These are phyloP conservation scores for Naganishia onofrii DNA, from an alignment of 768 basidiomycete genomes.

Conservation along the genomic window DNA sequence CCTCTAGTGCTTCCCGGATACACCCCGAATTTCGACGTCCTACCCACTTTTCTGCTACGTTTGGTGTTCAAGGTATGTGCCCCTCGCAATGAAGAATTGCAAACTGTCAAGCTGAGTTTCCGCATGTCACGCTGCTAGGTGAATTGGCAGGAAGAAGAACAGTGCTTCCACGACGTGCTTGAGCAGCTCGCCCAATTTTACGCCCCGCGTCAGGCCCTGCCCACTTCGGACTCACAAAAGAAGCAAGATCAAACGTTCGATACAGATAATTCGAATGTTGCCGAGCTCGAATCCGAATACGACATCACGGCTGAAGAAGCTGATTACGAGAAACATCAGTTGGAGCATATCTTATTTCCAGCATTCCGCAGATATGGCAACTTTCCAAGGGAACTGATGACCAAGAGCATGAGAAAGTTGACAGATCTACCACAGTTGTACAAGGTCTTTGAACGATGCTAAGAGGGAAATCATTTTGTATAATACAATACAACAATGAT, in stretches of 20 bases:
- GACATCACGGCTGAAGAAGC: constrained; percentile 49
- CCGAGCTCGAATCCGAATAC: constrained; percentile 27
- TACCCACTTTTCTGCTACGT: constrained; percentile 85
- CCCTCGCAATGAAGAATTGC: neutral
- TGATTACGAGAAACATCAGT: constrained; percentile 67
- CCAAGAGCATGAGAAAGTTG: constrained; percentile 73
- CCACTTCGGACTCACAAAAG: constrained; percentile 28
- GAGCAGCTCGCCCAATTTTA: constrained; percentile 91
- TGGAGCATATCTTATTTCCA: constrained; percentile 87
- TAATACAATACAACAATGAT: too few relatives aligned
- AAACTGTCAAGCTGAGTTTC: neutral
- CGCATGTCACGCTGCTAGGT: constrained; percentile 59
- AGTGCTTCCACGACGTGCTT: constrained; percentile 80
- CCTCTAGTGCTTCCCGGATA: constrained; percentile 82
- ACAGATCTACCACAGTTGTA: constrained; percentile 89
- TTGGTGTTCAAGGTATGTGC: constrained; percentile 77
- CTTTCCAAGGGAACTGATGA: constrained; percentile 65
- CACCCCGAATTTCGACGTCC: constrained; percentile 82
- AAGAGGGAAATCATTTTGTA: neutral
- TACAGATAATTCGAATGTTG: constrained; percentile 21
- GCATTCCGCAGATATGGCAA: constrained; percentile 72
- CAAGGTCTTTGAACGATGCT: constrained; percentile 91
- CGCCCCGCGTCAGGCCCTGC: constrained; percentile 60
- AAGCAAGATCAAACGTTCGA: constrained; percentile 15
- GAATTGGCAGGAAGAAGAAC: constrained; percentile 77